phyloP scores from a whole-genome alignment of 2,329 filamentous ascomycete genomes.

The Aspergillus sp. region DNA sequence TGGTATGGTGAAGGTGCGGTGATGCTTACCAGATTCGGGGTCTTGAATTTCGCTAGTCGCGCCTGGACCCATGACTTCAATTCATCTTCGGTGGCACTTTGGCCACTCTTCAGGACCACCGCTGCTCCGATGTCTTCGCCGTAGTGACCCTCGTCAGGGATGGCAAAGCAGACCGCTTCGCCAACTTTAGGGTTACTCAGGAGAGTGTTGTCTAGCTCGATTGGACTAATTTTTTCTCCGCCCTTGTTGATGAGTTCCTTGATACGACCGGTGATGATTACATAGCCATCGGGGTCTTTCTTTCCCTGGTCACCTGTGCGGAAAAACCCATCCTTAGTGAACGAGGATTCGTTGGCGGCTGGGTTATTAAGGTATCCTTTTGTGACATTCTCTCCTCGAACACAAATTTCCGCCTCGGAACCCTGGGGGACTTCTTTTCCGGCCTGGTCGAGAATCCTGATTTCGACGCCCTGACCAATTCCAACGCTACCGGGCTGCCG shows the following conservation, averaged over 20 bases:
- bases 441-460: constrained; percentile 71
- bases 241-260: constrained; percentile 91
- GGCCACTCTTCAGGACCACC: constrained; percentile 68
- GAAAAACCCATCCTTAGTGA: constrained; percentile 77
- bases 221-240: constrained; percentile 85
- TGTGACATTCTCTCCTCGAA: constrained; percentile 79
- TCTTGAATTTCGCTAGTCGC: constrained; percentile 78
- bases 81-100: constrained; percentile 57
- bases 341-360: constrained; percentile 71
- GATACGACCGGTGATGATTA: constrained; percentile 86
- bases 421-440: constrained; percentile 69
- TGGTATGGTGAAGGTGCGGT: not conserved
- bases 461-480: constrained; percentile 77
- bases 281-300: constrained; percentile 75
- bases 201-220: constrained; percentile 81
- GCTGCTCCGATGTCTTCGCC: constrained; percentile 80
- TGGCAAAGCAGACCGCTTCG: constrained; percentile 80
- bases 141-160: constrained; percentile 73
- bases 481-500: constrained; percentile 81
- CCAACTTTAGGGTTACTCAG: constrained; percentile 69
- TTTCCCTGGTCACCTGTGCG: constrained; percentile 85
- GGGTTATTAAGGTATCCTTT: constrained; percentile 83
- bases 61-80: constrained; percentile 68
- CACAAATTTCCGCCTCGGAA: constrained; percentile 76
- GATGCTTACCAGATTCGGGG: constrained; percentile 70